These are phyloP conservation scores for Rhododendron vialii DNA, from an alignment of 148 eudicot genomes.

Conservation along the genomic window DNA sequence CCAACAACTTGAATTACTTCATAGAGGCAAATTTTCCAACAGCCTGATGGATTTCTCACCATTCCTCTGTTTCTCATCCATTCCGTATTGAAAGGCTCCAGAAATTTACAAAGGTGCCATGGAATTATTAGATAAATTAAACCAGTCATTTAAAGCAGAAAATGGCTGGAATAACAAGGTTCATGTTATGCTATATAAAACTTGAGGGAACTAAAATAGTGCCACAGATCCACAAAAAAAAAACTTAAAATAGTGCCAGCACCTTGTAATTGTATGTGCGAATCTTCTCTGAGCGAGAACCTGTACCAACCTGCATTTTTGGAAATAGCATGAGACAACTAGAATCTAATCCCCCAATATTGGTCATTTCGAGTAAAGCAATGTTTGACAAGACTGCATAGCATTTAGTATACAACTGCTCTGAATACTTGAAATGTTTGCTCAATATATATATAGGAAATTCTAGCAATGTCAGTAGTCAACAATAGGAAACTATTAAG, in stretches of 20 bases:
- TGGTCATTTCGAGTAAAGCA: not conserved
- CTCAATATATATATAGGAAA: not conserved
- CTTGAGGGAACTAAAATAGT: not conserved
- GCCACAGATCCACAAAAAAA: not conserved
- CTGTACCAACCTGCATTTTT: conserved; percentile 83
- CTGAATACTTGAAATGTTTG: not conserved
- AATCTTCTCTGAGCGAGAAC: conserved; percentile 94
- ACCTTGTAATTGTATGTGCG: conserved; percentile 97
- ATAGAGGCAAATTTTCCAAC: not conserved
- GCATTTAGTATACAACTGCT: not conserved
- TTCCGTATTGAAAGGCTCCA: not conserved
- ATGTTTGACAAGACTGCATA: not conserved
- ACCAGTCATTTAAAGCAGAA: not conserved
- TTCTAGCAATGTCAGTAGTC: not conserved
- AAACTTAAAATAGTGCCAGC: conserved; percentile 1
- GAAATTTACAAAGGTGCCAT: not conserved
- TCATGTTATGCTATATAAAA: not conserved
- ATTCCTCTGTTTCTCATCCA: not conserved
- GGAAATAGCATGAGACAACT: conserved; percentile 17
- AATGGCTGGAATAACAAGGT: not conserved
- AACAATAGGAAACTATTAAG: not conserved
- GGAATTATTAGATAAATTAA: not conserved
- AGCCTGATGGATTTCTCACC: not conserved
- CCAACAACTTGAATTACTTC: not conserved
- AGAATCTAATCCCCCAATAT: not conserved